Conservation (phyloP, 23 red algal genomes). For the Gracilaria vermiculophylla region DNA sequence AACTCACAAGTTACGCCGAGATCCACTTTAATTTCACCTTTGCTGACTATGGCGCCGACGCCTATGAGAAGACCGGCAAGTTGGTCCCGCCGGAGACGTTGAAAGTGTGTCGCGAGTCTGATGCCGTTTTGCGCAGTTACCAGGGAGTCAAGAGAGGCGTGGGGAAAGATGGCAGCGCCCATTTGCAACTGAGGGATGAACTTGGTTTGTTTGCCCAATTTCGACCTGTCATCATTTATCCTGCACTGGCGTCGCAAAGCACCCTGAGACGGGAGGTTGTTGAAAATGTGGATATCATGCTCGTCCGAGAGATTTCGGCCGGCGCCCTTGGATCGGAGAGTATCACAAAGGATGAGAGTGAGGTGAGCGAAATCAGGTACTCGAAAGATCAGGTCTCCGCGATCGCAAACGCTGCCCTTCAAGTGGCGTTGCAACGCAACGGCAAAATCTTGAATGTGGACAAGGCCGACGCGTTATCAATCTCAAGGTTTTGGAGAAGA, state of each 20-base stretch:
- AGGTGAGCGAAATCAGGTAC: conserved; percentile 59
- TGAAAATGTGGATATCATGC: conserved; percentile 68
- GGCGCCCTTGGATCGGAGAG: conserved; percentile 60
- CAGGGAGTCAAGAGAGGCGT: conserved; percentile 57
- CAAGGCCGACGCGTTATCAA: conserved; percentile 85
- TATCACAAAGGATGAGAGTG: conserved; percentile 42
- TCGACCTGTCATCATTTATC: conserved; percentile 74
- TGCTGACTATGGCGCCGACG: conserved; percentile 54
- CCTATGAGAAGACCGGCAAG: conserved; percentile 34
- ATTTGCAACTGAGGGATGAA: conserved; percentile 57
- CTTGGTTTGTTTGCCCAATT: conserved; percentile 93
- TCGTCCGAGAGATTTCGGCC: conserved; percentile 80
- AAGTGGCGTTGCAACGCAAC: conserved; percentile 55
- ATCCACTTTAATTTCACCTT: conserved; percentile 80
- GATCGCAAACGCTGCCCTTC: conserved; percentile 58
- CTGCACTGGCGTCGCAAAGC: conserved; percentile 44
- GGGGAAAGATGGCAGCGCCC: conserved; percentile 55
- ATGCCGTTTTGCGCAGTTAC: conserved; percentile 78
- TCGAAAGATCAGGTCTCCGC: conserved; percentile 39
- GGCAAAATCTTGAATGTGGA: conserved; percentile 86
- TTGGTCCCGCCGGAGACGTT: conserved; percentile 79
- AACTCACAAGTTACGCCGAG: conserved; percentile 57
- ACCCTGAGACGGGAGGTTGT: conserved; percentile 71
- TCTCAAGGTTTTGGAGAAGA: conserved; percentile 83
- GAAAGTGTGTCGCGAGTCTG: conserved; percentile 61